Base-by-base conservation (phyloP, 2,329 filamentous ascomycete species). In the Xylaria digitata region DNA sequence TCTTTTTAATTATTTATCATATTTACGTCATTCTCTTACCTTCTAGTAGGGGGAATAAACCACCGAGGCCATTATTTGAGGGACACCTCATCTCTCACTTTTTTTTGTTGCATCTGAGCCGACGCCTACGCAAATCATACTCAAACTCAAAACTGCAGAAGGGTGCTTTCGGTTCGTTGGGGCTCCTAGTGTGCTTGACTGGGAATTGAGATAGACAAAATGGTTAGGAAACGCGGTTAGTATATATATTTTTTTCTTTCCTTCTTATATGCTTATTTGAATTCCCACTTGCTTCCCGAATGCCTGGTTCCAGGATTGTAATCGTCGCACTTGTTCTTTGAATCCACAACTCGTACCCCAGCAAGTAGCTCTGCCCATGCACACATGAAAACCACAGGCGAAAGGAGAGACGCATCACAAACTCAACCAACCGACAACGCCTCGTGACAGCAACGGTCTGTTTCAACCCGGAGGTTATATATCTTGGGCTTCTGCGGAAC, bases 201-300 rank as follows among this genome's bases (percentile, higher is more conserved):
- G 40, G 40, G 40, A 57, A 61, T 58, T 45, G 62, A 61, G 42
- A 62, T 57, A 67, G 66, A 58, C 72, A 84, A 80, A 71, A 86
- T 86, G 84, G 84, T 78, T 75, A 83, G 84, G 74, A 86, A 83
- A 84, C 82, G 84, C 79, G 84, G 84, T 86, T 80, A 77, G 84
- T 85, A 72, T 65, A 71, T 63, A 54, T 23, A 21, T 55, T 55
- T 34, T 40, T 40, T 37, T 65, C 68, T 52, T 69, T 61, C 61
- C 73, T 69, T 68, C 66, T 19, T 57, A 56, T 56, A 23, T 54
- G 19, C 50, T 70, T 59, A 58, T 61, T 49, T 61, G 54, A 54
- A 54, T 63, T 63, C 57, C 46, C 49, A 30, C 45, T 61, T 52
- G 46, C 34, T 63, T 64, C 26, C 59, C 56, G 53, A 40, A 54